phyloP scores from a whole-genome alignment of 2,329 filamentous ascomycete genomes.

The Chaetomium sp. region DNA sequence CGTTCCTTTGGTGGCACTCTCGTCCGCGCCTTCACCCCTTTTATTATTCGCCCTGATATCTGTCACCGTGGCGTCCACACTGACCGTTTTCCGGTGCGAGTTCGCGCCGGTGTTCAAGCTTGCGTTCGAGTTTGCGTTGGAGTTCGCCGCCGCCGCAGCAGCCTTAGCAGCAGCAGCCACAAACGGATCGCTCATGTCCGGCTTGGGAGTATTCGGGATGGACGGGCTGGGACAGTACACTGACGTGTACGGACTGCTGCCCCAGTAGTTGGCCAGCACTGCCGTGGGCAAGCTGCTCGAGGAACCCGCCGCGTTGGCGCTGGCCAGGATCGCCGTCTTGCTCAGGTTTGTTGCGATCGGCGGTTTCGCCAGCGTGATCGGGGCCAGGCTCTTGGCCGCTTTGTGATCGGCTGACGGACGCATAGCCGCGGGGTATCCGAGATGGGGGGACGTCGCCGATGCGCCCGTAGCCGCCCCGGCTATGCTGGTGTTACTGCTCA shows the following conservation, averaged over 20 bases:
- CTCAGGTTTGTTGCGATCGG: constrained; percentile 81
- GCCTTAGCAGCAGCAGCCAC: constrained; percentile 27
- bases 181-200: constrained; percentile 34
- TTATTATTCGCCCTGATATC: not conserved
- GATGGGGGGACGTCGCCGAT: constrained; percentile 25
- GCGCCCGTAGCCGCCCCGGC: constrained; percentile 15
- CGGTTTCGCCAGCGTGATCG: constrained; percentile 73
- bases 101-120: constrained; percentile 6
- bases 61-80: constrained; percentile 32
- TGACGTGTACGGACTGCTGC: constrained; percentile 67
- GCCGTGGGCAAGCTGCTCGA: constrained; percentile 72
- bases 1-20: not conserved
- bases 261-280: constrained; percentile 91
- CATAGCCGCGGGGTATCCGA: constrained; percentile 8
- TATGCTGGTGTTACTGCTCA: no score
- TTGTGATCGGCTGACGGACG: constrained; percentile 35
- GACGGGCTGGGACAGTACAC: constrained; percentile 27
- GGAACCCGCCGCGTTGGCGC: constrained; percentile 54
- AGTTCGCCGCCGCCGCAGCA: constrained; percentile 28
- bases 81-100: constrained; percentile 39
- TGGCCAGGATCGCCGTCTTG: constrained; percentile 74
- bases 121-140: constrained; percentile 20
- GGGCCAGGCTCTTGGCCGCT: constrained; percentile 61
- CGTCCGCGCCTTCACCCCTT: constrained; percentile 6
- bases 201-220: constrained; percentile 20